Conservation (phyloP, 2,329 filamentous ascomycete species). For the Verticillium albo-atrum region DNA sequence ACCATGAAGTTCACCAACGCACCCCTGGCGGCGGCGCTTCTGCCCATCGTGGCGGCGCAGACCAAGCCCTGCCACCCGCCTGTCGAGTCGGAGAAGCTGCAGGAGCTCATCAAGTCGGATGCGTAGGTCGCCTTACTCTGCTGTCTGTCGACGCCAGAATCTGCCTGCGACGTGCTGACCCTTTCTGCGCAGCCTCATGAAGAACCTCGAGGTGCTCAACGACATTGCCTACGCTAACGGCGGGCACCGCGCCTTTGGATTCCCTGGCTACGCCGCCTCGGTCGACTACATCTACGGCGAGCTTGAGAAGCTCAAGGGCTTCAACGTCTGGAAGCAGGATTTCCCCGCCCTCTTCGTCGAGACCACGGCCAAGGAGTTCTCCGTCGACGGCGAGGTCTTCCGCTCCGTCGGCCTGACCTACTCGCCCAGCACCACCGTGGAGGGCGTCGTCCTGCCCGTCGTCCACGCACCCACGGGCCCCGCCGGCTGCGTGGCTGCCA, state of each 20-base stretch:
- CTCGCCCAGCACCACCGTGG: conserved; percentile 23
- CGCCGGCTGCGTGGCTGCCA: conserved; percentile 17
- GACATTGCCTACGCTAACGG: conserved; percentile 25
- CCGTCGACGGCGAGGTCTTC: conserved; percentile 18
- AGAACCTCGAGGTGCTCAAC: conserved; percentile 20
- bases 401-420: conserved; percentile 23
- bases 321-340: conserved; percentile 23
- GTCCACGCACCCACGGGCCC: conserved; percentile 20
- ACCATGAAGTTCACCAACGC: conserved; percentile 1
- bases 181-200: conserved; percentile 1
- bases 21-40: neutral
- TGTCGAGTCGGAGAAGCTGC: conserved; percentile 30
- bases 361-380: conserved; percentile 5
- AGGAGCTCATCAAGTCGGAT: conserved; percentile 31
- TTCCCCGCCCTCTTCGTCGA: conserved; percentile 21
- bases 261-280: conserved; percentile 28
- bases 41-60: neutral
- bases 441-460: conserved; percentile 20
- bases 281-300: conserved; percentile 23
- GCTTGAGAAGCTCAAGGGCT: conserved; percentile 20
- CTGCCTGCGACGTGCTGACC: neutral
- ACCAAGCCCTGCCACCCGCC: conserved; percentile 5
- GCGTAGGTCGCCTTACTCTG: conserved; percentile 16
- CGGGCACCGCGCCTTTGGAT: conserved; percentile 24
- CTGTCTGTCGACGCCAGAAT: neutral